A percentile compares a stretch with the other conserved stretches of the same genome.
Conservation (phyloP, 164 flowering plant genomes). For the Santalum album region DNA sequence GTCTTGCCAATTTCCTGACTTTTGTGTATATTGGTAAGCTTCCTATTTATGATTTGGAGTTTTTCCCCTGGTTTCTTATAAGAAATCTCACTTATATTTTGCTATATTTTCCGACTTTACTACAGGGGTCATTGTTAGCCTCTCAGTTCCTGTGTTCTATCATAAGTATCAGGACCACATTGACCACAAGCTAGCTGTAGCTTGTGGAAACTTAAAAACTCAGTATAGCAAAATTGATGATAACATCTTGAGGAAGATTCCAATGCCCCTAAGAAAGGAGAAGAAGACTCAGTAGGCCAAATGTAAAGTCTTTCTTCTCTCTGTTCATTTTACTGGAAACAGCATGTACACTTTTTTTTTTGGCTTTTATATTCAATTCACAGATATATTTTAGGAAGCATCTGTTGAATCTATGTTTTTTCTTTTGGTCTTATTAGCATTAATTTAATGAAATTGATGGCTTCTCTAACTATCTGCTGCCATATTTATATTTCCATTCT, state of each 20-base stretch:
- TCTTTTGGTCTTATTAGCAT: no score
- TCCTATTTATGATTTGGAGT: neutral
- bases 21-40: constrained; percentile 67
- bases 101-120: neutral
- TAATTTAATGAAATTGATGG: no score
- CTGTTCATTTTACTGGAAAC: neutral
- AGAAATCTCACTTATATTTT: neutral
- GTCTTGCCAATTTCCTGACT: constrained; percentile 69
- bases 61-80: neutral
- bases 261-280: constrained; percentile 24
- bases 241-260: constrained; percentile 40
- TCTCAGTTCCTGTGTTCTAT: constrained; percentile 62
- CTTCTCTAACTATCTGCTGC: no score
- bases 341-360: no score
- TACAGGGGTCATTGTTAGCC: constrained; percentile 60
- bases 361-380: neutral
- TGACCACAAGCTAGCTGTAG: constrained; percentile 45
- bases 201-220: constrained; percentile 22
- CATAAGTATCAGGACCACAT: constrained; percentile 63
- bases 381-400: no score
- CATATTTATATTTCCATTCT: no score
- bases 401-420: neutral
- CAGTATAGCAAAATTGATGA: constrained; percentile 52
- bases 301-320: constrained; percentile 13
- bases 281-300: constrained; percentile 47